phyloP scores from a whole-genome alignment of 768 basidiomycete genomes.

The Tricholoma matsutake region DNA sequence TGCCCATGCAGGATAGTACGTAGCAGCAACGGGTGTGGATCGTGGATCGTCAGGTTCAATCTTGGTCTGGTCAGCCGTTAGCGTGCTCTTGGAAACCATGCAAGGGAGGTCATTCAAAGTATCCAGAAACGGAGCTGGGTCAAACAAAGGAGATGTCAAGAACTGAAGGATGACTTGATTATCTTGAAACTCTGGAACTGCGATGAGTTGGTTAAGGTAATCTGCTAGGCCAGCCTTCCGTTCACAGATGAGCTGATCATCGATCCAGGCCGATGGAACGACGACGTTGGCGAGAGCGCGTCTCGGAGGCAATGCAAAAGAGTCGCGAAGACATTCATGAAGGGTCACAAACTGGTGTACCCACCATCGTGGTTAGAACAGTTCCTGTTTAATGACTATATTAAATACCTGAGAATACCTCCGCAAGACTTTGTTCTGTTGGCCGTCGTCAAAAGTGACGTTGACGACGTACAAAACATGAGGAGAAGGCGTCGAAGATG shows the following conservation, averaged over 20 bases:
- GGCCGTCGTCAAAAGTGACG: slow-evolving; percentile 30
- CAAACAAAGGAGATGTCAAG: slow-evolving; percentile 16
- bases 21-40: slow-evolving; percentile 34
- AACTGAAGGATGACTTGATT: slow-evolving; percentile 31
- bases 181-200: slow-evolving; percentile 26
- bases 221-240: slow-evolving; percentile 39
- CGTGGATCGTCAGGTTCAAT: background rate
- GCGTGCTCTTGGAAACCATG: slow-evolving; percentile 8
- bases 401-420: background rate
- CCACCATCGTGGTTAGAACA: background rate
- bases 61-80: background rate
- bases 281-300: slow-evolving; percentile 29
- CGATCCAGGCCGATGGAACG: slow-evolving; percentile 43
- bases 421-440: slow-evolving; percentile 9
- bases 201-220: slow-evolving; percentile 35
- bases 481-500: slow-evolving; percentile 31
- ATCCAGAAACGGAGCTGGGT: background rate
- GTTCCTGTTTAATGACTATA: background rate
- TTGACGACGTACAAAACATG: slow-evolving; percentile 46
- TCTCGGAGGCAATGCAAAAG: slow-evolving; percentile 22
- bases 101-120: background rate
- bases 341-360: background rate
- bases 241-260: slow-evolving; percentile 42
- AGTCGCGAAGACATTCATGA: background rate
- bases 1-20: slow-evolving; percentile 50